Conservation (phyloP, 2,329 filamentous ascomycete genomes). For the Juglanconis juglandina region DNA sequence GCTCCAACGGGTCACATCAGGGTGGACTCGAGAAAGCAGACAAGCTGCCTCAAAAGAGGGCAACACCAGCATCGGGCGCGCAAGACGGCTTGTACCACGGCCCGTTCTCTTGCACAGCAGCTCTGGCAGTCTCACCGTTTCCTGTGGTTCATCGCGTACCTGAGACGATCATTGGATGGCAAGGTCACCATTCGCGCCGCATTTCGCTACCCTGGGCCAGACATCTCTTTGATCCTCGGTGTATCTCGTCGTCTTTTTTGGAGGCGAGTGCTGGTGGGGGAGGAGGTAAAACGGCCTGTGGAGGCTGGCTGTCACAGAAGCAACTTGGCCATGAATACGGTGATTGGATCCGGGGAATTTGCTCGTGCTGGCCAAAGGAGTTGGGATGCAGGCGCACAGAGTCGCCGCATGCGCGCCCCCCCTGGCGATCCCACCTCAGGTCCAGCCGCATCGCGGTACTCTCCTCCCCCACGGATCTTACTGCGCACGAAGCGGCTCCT, state of each 20-base stretch:
- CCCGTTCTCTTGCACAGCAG: conserved; percentile 6
- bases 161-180: conserved; percentile 10
- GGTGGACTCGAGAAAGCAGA: conserved; percentile 1
- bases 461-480: neutral
- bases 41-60: neutral
- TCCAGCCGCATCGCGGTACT: conserved; percentile 9
- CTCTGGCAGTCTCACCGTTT: conserved; percentile 14
- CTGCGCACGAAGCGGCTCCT: neutral
- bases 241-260: conserved; percentile 3
- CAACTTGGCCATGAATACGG: conserved; percentile 1
- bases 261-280: neutral
- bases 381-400: neutral
- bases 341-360: conserved; percentile 8
- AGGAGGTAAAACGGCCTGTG: neutral
- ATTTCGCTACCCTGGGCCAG: neutral
- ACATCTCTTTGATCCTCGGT: neutral
- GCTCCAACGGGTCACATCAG: neutral
- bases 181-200: conserved; percentile 7
- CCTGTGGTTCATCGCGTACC: conserved; percentile 17
- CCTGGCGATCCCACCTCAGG: conserved; percentile 12
- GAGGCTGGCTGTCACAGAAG: conserved; percentile 1
- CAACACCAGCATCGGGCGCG: neutral
- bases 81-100: neutral
- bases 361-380: conserved; percentile 1
- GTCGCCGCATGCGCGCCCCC: conserved; percentile 9